Evolutionary conservation across 2,329 filamentous ascomycete genomes (phyloP), one percentile per base, ranked within the genome.

Genomic region (Emergomyces orientalis): DNA sequence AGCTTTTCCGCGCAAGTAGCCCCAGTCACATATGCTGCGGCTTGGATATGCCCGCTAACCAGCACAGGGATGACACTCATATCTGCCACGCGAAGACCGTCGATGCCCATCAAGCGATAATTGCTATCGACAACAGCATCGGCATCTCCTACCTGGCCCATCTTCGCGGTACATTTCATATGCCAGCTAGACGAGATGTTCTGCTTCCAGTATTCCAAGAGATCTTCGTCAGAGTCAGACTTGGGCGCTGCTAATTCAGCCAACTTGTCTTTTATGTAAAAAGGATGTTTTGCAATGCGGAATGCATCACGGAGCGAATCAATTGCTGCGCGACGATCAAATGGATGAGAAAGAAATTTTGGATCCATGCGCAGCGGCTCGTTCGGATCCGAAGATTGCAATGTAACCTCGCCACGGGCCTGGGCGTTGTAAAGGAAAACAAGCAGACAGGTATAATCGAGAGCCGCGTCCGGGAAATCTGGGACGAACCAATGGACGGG

Each of bases 101-200:
- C 67, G 17, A 78, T 64, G 0, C 76, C 77, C 34, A 73, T 68
- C 2, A 79, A 71, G 11, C 71, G 70, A 67, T 78, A 79, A 5
- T 70, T 60, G 0, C 66, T 73, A 68, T 85, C 81, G 7, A 85
- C 81, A 34, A 75, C 80, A 0, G 79, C 78, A 41, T 77, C 75
- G 0, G 63, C 62, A 8, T 80, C 78, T 1, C 70, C 75, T 0
- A 62, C 47, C 64, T 73, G 78, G 0, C 84, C 84, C 84, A 87
- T 87, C 69, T 80, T 81, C 7, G 77, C 78, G 0, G 84, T 87
- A 0, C 82, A 81, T 0, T 76, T 82, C 79, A 80, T 84, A 69
- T 82, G 83, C 80, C 78, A 85, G 62, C 74, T 81, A 2, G 78
- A 81, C 37, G 71, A 75, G 22, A 77, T 72, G 30, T 71, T 79